Conservation (phyloP, 1,139 yeast genomes). For the Pichia norvegensis region DNA sequence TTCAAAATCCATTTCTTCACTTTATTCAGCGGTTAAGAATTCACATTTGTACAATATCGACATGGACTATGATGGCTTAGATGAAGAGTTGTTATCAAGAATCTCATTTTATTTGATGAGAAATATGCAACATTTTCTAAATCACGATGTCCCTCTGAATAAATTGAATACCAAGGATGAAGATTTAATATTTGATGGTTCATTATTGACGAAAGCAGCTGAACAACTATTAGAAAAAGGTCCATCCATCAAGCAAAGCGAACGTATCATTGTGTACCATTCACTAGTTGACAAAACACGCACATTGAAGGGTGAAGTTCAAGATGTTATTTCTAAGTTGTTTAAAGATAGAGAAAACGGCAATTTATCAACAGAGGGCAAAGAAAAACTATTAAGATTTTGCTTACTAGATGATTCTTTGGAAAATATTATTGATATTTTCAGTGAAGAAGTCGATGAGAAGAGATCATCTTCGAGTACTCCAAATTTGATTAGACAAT, state of each 20-base stretch:
- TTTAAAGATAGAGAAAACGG: conserved; percentile 51
- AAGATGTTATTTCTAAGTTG: conserved; percentile 51
- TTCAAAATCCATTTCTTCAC: conserved; percentile 53
- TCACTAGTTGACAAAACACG: conserved; percentile 47
- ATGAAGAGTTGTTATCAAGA: conserved; percentile 66
- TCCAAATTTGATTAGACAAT: conserved; percentile 22
- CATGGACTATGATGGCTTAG: conserved; percentile 62
- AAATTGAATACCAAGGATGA: conserved; percentile 26
- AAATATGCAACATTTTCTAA: conserved; percentile 62
- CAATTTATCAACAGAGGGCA: conserved; percentile 55
- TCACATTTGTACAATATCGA: conserved; percentile 71
- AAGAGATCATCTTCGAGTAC: conserved; percentile 4
- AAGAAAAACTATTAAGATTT: conserved; percentile 61
- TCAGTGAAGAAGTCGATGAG: conserved; percentile 31
- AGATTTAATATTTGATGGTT: conserved; percentile 47
- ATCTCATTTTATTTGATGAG: conserved; percentile 76
- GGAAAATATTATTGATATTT: conserved; percentile 57
- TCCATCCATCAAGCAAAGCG: conserved; percentile 23
- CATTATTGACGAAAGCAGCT: conserved; percentile 56
- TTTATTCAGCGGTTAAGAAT: conserved; percentile 66
- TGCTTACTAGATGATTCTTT: conserved; percentile 63
- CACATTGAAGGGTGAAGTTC: conserved; percentile 49
- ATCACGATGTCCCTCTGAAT: conserved; percentile 14
- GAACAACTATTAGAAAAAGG: conserved; percentile 40
- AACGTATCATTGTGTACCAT: conserved; percentile 31